These are phyloP conservation scores for Russula virescens DNA, from an alignment of 768 basidiomycete species.

Conservation along the genomic window DNA sequence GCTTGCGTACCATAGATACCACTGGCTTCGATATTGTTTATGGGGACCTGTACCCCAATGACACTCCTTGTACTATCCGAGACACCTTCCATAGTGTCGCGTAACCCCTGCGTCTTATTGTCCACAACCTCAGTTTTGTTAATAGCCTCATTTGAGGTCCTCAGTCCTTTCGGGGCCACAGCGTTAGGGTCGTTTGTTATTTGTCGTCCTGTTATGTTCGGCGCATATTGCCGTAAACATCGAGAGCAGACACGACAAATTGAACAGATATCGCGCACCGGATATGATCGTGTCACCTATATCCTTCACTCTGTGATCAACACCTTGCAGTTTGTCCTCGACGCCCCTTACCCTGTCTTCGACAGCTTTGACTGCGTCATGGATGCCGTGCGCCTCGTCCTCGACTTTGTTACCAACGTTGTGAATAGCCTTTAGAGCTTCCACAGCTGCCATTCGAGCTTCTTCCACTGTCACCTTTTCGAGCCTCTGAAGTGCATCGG, in stretches of 20 bases:
- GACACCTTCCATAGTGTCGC: not conserved
- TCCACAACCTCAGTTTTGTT: not conserved
- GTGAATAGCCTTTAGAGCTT: not conserved
- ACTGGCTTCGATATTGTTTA: not conserved
- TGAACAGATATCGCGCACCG: not conserved
- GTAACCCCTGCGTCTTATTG: too few species aligned
- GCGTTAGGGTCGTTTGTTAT: not conserved
- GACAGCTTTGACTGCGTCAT: not conserved
- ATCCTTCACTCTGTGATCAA: not conserved
- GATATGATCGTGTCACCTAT: not conserved
- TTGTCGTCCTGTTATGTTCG: not conserved
- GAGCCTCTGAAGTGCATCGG: not conserved
- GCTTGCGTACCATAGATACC: not conserved
- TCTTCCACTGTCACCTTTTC: slow-evolving; percentile 4
- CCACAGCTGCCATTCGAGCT: not conserved
- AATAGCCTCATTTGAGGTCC: not conserved
- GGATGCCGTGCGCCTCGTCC: not conserved
- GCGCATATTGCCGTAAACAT: not conserved
- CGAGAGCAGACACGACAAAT: not conserved
- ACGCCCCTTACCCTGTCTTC: not conserved
- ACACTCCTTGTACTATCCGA: not conserved
- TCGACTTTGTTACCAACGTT: not conserved
- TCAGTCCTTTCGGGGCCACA: not conserved
- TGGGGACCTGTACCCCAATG: not conserved
- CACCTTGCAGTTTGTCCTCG: not conserved